phyloP scores from a whole-genome alignment of 2,329 filamentous ascomycete genomes.

The Epichloe hybrida region DNA sequence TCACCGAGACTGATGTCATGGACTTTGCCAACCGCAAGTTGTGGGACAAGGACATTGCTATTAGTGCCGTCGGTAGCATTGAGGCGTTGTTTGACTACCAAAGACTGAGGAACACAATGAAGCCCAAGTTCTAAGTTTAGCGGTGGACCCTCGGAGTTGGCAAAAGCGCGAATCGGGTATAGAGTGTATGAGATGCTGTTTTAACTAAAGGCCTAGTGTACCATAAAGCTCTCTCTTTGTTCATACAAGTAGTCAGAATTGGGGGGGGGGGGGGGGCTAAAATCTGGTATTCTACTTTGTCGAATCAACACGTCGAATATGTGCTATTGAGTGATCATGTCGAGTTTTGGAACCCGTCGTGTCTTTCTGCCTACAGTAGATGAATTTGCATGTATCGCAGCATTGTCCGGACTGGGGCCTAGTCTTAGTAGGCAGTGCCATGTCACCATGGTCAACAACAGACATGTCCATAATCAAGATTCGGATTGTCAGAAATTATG shows the following conservation, averaged over 20 bases:
- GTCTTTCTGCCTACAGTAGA: background rate
- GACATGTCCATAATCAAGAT: background rate
- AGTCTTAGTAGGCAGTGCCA: background rate
- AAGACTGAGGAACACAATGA: constrained; percentile 72
- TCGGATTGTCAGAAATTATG: background rate
- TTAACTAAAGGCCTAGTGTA: constrained; percentile 34
- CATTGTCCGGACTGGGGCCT: no score
- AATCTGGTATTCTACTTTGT: constrained; percentile 8
- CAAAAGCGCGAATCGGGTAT: constrained; percentile 31
- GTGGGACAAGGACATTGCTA: constrained; percentile 93
- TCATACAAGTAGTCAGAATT: constrained; percentile 19
- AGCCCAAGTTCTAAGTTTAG: constrained; percentile 51
- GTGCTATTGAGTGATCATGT: background rate
- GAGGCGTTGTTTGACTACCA: constrained; percentile 76
- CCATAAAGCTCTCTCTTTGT: constrained; percentile 33
- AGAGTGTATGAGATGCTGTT: constrained; percentile 44
- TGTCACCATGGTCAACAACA: background rate
- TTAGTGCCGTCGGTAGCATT: constrained; percentile 85
- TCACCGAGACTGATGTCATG: constrained; percentile 95
- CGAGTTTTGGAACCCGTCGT: no score
- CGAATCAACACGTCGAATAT: constrained; percentile 1
- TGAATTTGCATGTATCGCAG: background rate
- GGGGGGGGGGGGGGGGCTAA: background rate
- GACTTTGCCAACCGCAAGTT: constrained; percentile 87
- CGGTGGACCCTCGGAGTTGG: constrained; percentile 16